Conservation (phyloP, 2,329 filamentous ascomycete genomes). For the Rhynchosporium graminicola region DNA sequence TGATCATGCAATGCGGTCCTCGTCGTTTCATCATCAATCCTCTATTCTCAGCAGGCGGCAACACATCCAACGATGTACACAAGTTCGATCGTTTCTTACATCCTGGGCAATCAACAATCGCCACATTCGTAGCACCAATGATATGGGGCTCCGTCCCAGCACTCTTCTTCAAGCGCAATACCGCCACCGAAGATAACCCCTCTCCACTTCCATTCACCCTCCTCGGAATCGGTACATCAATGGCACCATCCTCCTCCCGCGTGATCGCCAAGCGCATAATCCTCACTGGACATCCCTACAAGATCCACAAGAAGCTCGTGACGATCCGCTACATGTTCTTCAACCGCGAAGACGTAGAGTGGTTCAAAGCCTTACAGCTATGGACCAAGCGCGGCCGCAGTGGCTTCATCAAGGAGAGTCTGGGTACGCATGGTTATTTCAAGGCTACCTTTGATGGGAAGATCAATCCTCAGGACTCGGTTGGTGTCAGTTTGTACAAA, state of each 20-base stretch:
- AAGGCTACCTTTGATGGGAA: conserved; percentile 97
- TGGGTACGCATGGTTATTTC: conserved; percentile 99
- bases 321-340: conserved; percentile 99
- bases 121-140: conserved; percentile 84
- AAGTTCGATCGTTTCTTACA: conserved; percentile 93
- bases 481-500: conserved; percentile 89
- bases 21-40: conserved; percentile 86
- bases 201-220: conserved; percentile 61
- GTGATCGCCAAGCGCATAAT: conserved; percentile 94
- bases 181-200: conserved; percentile 48
- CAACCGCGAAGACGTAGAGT: conserved; percentile 89
- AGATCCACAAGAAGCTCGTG: conserved; percentile 97
- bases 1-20: conserved; percentile 89
- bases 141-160: conserved; percentile 92
- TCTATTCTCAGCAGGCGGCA: conserved; percentile 84
- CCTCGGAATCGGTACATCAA: conserved; percentile 82
- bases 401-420: conserved; percentile 88
- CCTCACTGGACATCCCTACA: conserved; percentile 93
- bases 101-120: conserved; percentile 85
- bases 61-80: conserved; percentile 94
- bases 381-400: conserved; percentile 90
- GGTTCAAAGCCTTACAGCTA: conserved; percentile 95
- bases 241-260: conserved; percentile 73
- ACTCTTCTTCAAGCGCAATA: conserved; percentile 75
- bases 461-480: conserved; percentile 92